These are phyloP conservation scores for Scedosporium aurantiacum DNA, from an alignment of 2,329 filamentous ascomycete genomes.

Conservation along the genomic window DNA sequence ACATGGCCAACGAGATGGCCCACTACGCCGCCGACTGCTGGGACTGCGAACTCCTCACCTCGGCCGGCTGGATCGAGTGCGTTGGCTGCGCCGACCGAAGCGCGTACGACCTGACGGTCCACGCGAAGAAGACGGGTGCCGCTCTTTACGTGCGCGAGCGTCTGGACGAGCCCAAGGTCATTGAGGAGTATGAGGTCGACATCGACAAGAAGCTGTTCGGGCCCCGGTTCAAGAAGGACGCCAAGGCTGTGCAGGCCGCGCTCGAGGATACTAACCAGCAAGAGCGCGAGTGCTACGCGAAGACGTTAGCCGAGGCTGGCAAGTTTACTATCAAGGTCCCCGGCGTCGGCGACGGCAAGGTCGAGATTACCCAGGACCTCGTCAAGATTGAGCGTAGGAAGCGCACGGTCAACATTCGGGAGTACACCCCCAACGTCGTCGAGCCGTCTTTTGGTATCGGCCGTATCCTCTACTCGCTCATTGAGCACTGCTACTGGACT, in stretches of 20 bases:
- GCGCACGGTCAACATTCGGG: constrained; percentile 69
- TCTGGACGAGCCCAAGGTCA: constrained; percentile 62
- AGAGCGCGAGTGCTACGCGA: constrained; percentile 66
- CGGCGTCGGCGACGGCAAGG: constrained; percentile 55
- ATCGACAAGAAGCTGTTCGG: constrained; percentile 95
- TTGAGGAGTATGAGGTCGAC: constrained; percentile 82
- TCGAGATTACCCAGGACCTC: constrained; percentile 68
- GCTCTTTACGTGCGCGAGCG: constrained; percentile 77
- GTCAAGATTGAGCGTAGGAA: constrained; percentile 77
- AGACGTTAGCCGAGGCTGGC: constrained; percentile 61
- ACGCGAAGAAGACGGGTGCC: constrained; percentile 83
- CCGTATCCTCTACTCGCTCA: constrained; percentile 75
- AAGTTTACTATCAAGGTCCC: constrained; percentile 70
- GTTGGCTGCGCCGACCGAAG: constrained; percentile 93
- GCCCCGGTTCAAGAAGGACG: constrained; percentile 89
- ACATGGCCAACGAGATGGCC: constrained; percentile 70
- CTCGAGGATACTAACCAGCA: constrained; percentile 69
- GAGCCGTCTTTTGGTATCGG: constrained; percentile 92
- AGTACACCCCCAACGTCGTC: constrained; percentile 88
- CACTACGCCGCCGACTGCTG: constrained; percentile 97
- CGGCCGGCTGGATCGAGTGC: constrained; percentile 95
- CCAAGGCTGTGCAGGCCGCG: constrained; percentile 71
- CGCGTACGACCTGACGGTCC: constrained; percentile 86
- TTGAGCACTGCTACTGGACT: constrained; percentile 94
- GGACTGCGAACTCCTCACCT: constrained; percentile 88